Evolutionary conservation across 176 grass and related monocot species (phyloP).

Genomic region (Juncus inflexus): DNA sequence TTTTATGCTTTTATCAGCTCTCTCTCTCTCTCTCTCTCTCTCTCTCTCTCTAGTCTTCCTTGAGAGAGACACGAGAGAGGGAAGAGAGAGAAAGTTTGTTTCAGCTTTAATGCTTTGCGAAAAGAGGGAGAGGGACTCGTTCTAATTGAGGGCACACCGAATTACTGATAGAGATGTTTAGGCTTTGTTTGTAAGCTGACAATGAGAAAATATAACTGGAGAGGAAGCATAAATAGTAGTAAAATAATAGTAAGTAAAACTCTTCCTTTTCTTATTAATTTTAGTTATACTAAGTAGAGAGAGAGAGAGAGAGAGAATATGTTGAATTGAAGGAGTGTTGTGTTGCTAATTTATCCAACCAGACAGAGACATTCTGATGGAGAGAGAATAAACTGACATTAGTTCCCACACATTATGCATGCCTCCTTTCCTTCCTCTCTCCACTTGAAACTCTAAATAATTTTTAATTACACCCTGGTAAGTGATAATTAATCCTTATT

Average conservation of each 20-base stretch:
- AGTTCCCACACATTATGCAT: conserved; percentile 16
- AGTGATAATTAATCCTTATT: background rate
- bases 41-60: background rate
- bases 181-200: background rate
- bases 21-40: background rate
- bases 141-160: conserved; percentile 26
- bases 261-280: background rate
- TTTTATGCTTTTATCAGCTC: background rate
- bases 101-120: conserved; percentile 65
- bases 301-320: no score
- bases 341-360: conserved; percentile 18
- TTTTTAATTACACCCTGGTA: conserved; percentile 1
- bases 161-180: conserved; percentile 1
- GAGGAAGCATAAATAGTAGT: background rate
- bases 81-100: conserved; percentile 23
- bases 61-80: conserved; percentile 10
- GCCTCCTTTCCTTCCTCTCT: background rate
- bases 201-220: background rate
- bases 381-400: conserved; percentile 22
- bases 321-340: background rate
- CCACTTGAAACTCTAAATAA: conserved; percentile 6
- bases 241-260: background rate
- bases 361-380: conserved; percentile 38
- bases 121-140: conserved; percentile 54
- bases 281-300: no score